Conservation (phyloP, 805 yeast genomes). For the Komagataella mondaviorum region DNA sequence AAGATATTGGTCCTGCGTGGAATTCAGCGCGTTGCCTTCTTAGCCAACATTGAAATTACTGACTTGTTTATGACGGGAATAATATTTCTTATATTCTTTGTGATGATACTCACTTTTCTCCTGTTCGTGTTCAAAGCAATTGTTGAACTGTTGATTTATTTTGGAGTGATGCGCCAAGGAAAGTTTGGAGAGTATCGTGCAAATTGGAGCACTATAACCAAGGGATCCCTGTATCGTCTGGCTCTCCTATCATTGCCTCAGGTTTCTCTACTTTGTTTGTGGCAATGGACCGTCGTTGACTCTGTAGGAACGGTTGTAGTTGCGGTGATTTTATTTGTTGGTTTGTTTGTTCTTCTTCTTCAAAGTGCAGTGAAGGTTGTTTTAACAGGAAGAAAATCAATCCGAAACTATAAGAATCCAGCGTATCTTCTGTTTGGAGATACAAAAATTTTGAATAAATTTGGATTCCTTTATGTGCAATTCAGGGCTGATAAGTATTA, state of each 20-base stretch:
- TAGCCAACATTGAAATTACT: slow-evolving; percentile 78
- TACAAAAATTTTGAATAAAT: slow-evolving; percentile 62
- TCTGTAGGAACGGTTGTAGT: slow-evolving; percentile 74
- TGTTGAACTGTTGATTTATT: slow-evolving; percentile 47
- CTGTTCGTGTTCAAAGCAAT: slow-evolving; percentile 55
- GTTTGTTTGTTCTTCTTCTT: slow-evolving; percentile 42
- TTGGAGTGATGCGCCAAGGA: slow-evolving; percentile 44
- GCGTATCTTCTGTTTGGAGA: slow-evolving; percentile 88
- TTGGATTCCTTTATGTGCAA: slow-evolving; percentile 88
- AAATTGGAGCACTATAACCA: slow-evolving; percentile 74
- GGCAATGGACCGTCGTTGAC: slow-evolving; percentile 81
- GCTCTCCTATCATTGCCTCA: slow-evolving; percentile 83
- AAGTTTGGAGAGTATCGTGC: slow-evolving; percentile 66
- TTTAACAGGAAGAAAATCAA: slow-evolving; percentile 60
- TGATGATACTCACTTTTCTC: slow-evolving; percentile 41
- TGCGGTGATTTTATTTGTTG: slow-evolving; percentile 56
- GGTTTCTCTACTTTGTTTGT: slow-evolving; percentile 62
- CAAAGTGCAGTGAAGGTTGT: slow-evolving; percentile 71
- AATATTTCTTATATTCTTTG: slow-evolving; percentile 69
- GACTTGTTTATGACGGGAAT: slow-evolving; percentile 78
- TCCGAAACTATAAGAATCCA: slow-evolving; percentile 68
- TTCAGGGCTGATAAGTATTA: slow-evolving; percentile 79
- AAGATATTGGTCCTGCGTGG: slow-evolving; percentile 81
- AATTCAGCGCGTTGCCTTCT: slow-evolving; percentile 78
- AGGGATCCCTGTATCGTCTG: slow-evolving; percentile 80